Conservation (phyloP, 2,329 filamentous ascomycete species). For the Lachnellula subtilissima region DNA sequence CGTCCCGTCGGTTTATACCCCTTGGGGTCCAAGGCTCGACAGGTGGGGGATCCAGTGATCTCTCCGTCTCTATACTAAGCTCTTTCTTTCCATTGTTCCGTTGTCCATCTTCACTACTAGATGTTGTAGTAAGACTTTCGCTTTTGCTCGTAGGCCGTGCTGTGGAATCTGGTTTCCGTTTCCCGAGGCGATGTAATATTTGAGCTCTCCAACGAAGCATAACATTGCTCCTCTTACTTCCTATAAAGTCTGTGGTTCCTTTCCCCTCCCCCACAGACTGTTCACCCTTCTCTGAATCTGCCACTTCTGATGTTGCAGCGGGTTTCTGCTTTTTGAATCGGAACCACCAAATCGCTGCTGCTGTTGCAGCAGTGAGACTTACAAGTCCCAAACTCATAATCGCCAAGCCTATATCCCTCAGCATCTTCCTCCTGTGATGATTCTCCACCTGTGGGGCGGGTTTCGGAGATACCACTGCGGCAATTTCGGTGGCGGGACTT, state of each 20-base stretch:
- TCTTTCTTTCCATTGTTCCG: not conserved
- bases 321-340: not conserved
- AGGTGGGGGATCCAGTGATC: not conserved
- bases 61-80: not conserved
- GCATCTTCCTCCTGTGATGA: not conserved
- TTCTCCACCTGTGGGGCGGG: not conserved
- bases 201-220: not conserved
- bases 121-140: not conserved
- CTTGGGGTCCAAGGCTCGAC: not conserved
- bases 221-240: not conserved
- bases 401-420: not conserved
- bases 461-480: not conserved
- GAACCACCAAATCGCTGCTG: not conserved
- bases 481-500: slow-evolving; percentile 46
- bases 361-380: not conserved
- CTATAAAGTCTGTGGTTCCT: not conserved
- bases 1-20: not conserved
- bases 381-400: not conserved
- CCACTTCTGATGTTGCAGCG: not conserved
- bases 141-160: not conserved
- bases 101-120: not conserved
- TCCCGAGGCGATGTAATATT: not conserved
- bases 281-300: not conserved
- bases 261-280: not conserved
- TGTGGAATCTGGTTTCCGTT: not conserved